Conservation (phyloP, 192 early-diverging fungal genomes). For the Umbelopsis isabellina region DNA sequence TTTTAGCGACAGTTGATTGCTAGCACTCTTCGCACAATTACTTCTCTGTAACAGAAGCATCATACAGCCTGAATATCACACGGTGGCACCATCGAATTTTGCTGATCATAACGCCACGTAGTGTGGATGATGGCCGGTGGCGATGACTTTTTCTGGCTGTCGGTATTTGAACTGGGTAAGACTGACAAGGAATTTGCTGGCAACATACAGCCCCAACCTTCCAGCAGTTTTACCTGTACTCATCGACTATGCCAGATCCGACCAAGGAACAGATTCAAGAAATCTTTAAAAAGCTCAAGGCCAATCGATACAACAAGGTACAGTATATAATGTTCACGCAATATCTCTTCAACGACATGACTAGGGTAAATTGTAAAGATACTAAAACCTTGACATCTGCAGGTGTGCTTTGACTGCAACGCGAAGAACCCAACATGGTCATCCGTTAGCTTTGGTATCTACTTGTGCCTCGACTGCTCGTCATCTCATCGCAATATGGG, state of each 20-base stretch:
- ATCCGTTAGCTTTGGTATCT: conserved; percentile 91
- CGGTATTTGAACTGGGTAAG: no score
- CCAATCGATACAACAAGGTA: conserved; percentile 58
- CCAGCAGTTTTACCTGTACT: no score
- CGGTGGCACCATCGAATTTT: no score
- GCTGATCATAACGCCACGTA: no score
- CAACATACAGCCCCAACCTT: no score
- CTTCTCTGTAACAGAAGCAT: no score
- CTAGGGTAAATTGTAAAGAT: neutral
- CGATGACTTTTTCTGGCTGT: no score
- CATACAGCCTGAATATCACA: no score
- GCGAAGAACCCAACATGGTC: conserved; percentile 97
- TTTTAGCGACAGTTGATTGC: no score
- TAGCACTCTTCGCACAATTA: no score
- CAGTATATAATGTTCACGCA: neutral
- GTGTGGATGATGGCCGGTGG: no score
- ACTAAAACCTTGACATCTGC: neutral
- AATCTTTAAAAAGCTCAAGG: conserved; percentile 53
- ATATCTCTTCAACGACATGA: neutral
- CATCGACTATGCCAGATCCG: conserved; percentile 21
- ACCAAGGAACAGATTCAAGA: conserved; percentile 52
- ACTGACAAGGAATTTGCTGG: no score
- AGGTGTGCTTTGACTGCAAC: conserved; percentile 94
- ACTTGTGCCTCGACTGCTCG: conserved; percentile 95
- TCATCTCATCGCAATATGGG: conserved; percentile 95